Evolutionary conservation across 2,329 filamentous ascomycete genomes (phyloP).

Genomic region (Colletotrichum chrysophilum): DNA sequence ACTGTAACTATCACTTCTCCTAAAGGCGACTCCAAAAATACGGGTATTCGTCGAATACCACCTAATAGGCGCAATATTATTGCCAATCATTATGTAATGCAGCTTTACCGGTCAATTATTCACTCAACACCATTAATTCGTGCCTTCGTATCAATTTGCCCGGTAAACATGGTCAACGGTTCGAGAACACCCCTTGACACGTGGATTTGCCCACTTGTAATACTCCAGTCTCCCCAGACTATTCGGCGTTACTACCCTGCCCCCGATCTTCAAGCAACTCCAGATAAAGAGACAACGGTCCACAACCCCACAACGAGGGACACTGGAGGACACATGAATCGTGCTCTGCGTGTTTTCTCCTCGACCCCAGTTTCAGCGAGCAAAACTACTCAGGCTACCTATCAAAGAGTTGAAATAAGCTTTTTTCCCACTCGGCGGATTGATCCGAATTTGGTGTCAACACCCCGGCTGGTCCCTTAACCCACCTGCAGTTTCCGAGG

Average conservation of each 20-base stretch:
- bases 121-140: neutral
- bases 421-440: neutral
- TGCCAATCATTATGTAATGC: neutral
- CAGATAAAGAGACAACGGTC: neutral
- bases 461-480: neutral
- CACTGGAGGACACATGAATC: neutral
- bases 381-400: neutral
- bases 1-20: neutral
- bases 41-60: neutral
- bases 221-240: neutral
- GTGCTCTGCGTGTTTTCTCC: neutral
- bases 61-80: neutral
- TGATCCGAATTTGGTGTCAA: neutral
- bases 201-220: neutral
- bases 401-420: neutral
- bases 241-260: neutral
- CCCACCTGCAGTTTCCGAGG: neutral
- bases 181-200: neutral
- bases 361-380: neutral
- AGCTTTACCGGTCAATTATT: neutral
- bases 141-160: neutral
- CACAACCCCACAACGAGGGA: neutral
- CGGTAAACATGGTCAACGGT: neutral
- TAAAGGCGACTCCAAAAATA: rapidly evolving
- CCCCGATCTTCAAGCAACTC: neutral